Percentiles rank a stretch among this genome's conserved stretches.
Evolutionary conservation across 768 basidiomycete genomes (phyloP).

Genomic region (Naganishia kalamii): DNA sequence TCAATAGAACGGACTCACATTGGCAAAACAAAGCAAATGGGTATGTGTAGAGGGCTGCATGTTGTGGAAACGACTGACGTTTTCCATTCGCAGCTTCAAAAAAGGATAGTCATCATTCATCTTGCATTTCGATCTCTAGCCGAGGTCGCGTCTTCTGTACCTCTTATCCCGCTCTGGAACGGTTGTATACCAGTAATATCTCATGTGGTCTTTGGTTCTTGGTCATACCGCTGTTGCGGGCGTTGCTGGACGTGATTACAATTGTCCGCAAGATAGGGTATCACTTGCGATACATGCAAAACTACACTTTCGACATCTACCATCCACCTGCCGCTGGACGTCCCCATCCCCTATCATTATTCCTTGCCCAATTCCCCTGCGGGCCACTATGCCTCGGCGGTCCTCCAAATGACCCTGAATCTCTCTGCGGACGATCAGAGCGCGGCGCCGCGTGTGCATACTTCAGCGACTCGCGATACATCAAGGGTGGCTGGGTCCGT

Average conservation of each 20-base stretch:
- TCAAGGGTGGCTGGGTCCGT: not conserved
- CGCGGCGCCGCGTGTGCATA: not conserved
- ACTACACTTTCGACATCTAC: too few species aligned
- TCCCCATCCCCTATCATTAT: not conserved
- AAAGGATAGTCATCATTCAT: not conserved
- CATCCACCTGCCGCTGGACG: not conserved
- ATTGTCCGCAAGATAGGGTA: too few species aligned
- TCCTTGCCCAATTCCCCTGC: not conserved
- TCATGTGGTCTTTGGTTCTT: not conserved
- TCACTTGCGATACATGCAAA: too few species aligned
- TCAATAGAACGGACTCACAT: conserved; percentile 14
- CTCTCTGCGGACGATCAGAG: not conserved
- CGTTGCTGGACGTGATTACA: too few species aligned
- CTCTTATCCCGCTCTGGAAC: too few species aligned
- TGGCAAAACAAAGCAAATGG: conserved; percentile 13
- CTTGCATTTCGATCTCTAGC: not conserved
- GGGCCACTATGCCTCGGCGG: not conserved
- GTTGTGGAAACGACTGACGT: not conserved
- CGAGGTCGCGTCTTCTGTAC: too few species aligned
- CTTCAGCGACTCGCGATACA: conserved; percentile 5
- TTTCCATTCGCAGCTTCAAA: conserved; percentile 7
- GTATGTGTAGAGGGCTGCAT: not conserved
- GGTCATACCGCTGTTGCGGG: too few species aligned
- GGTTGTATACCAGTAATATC: not conserved
- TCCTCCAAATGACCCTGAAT: not conserved